Percentiles rank a stretch among this genome's conserved stretches.
Evolutionary conservation across 2,329 filamentous ascomycete genomes (phyloP).

Genomic region (Colletotrichum sp.): DNA sequence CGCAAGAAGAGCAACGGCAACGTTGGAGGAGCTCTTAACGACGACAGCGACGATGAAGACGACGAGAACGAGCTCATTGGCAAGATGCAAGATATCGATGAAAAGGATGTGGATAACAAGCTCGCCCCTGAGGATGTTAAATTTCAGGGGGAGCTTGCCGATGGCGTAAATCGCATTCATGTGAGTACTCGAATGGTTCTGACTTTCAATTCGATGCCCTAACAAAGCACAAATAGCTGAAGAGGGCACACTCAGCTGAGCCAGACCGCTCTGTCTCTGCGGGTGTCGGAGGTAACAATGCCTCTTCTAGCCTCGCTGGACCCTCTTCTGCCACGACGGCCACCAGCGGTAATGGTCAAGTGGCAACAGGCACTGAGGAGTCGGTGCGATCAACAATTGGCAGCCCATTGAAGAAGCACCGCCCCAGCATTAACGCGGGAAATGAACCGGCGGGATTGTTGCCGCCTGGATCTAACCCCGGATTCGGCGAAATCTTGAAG

Average conservation of each 20-base stretch:
- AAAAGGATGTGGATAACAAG: constrained; percentile 63
- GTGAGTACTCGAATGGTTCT: constrained; percentile 48
- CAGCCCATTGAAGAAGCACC: constrained; percentile 21
- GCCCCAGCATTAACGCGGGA: constrained; percentile 12
- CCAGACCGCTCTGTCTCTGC: constrained; percentile 50
- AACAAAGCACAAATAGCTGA: constrained; percentile 59
- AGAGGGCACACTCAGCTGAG: constrained; percentile 79
- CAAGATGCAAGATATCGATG: constrained; percentile 69
- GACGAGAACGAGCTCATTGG: constrained; percentile 63
- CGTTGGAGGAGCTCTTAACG: constrained; percentile 56
- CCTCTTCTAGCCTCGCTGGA: neutral
- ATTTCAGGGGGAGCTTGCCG: constrained; percentile 75
- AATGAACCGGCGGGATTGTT: neutral
- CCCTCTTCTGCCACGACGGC: neutral
- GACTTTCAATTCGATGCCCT: neutral
- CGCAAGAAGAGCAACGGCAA: constrained; percentile 69
- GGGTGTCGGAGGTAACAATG: neutral
- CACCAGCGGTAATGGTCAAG: neutral
- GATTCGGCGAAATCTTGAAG: neutral
- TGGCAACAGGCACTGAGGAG: neutral
- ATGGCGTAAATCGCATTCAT: constrained; percentile 82
- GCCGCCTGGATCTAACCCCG: neutral
- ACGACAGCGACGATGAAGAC: constrained; percentile 78
- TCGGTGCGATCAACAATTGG: constrained; percentile 13
- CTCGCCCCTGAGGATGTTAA: constrained; percentile 74